Percentiles rank a stretch among this genome's conserved stretches.
These are phyloP conservation scores for Candida silvicultrix DNA, from an alignment of 805 yeast species.

Conservation along the genomic window DNA sequence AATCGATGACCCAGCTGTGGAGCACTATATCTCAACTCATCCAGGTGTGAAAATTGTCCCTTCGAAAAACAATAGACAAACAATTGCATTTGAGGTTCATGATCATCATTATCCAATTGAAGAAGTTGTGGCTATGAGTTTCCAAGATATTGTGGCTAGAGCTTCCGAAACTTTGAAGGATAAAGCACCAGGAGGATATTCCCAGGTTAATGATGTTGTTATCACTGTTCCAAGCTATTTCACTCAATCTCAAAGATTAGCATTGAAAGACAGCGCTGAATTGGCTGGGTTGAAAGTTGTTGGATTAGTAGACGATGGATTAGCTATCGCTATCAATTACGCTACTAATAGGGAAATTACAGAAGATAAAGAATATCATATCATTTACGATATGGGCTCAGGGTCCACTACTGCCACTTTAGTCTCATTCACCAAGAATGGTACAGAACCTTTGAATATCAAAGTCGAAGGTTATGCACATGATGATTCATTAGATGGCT, in stretches of 20 bases:
- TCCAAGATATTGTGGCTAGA: conserved; percentile 57
- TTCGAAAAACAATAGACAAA: conserved; percentile 37
- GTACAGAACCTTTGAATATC: conserved; percentile 36
- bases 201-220: conserved; percentile 57
- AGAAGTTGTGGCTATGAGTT: conserved; percentile 79
- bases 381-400: conserved; percentile 89
- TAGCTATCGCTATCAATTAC: conserved; percentile 84
- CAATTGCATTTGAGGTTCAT: conserved; percentile 51
- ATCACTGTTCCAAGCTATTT: conserved; percentile 75
- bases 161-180: conserved; percentile 56
- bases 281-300: conserved; percentile 62
- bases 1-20: conserved; percentile 38
- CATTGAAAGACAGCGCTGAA: conserved; percentile 65
- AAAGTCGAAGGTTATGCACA: conserved; percentile 69
- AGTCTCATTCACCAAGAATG: conserved; percentile 50
- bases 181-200: conserved; percentile 41
- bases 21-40: conserved; percentile 44
- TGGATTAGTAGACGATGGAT: conserved; percentile 79
- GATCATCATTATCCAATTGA: conserved; percentile 53
- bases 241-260: conserved; percentile 55
- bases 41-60: conserved; percentile 50
- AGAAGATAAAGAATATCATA: conserved; percentile 46
- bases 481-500: conserved; percentile 71
- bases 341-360: conserved; percentile 50
- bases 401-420: conserved; percentile 86